Base-by-base conservation (phyloP, 1,139 yeast species). In the Lodderomyces metapsilosis region DNA sequence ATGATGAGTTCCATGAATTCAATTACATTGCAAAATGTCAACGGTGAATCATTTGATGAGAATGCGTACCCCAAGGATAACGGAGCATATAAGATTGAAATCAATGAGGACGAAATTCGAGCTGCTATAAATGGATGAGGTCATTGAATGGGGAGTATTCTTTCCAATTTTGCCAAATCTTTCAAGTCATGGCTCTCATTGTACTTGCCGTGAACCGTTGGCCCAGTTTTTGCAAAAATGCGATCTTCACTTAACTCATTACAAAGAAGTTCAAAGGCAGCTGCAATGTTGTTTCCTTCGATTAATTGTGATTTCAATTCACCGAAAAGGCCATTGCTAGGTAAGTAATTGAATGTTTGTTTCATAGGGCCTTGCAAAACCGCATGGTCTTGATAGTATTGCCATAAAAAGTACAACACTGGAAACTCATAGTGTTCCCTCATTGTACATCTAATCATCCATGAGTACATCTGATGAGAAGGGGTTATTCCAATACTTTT, bases 1-100 rank as follows among this genome's bases (percentile, higher is more conserved):
- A 67, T 72, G 71, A 57, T 71, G 40, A 75, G 75, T 1, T 69
- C 76, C 0, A 61, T 68, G 8, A 54, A 53, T 25, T 62, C 69
- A 5, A 62, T 64, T 33, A 64, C 72, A 2, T 23, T 37, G 25
- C 40, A 32, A 27, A 36, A 24, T 13, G 12, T 16, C 28, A 23
- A 21, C 20, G 12, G 20, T 20, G 28, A 34, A 17, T 21, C 25
- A 23, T 20, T 15, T 20, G 25, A 23, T 5, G 33, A 25, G 12
- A 18, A 18, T 16, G 18, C n/a, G 12, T 5, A 22, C n/a, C 8
- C 13, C 8, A 24, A 22, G 5, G 37, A 16, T 3, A 20, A 11
- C 2, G 28, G 9, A 34, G 18, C 30, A 22, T 5, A 13, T 4
- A 21, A 5, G 20, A 25, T 37, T 22, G 40, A 31, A 12, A 37